phyloP scores from a whole-genome alignment of 1,284 basidiomycete genomes.

The Ganoderma resinaceum region DNA sequence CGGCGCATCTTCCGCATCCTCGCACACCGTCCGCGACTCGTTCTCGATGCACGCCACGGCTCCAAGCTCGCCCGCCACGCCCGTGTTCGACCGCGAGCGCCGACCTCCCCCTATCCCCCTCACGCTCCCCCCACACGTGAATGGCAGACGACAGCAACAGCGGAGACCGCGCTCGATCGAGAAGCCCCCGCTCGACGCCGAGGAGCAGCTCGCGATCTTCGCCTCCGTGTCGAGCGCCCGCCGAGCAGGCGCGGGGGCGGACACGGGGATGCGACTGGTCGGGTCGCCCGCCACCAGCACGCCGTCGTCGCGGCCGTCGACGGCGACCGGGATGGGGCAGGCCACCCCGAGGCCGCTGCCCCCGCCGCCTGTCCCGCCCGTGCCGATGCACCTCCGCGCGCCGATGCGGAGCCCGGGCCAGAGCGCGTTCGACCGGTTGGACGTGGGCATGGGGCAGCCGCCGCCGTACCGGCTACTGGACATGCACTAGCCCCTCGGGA shows the following conservation, averaged over 20 bases:
- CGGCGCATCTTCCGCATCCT: background rate
- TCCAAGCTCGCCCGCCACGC: slow-evolving; percentile 11
- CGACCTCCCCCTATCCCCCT: background rate
- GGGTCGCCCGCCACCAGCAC: slow-evolving; percentile 21
- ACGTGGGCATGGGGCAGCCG: slow-evolving; percentile 14
- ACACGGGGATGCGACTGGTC: background rate
- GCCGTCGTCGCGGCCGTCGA: slow-evolving; percentile 17
- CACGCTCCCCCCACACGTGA: background rate
- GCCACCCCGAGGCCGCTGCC: background rate
- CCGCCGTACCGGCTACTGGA: slow-evolving; percentile 26
- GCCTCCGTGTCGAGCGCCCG: background rate
- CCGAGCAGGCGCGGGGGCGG: background rate
- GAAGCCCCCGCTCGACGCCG: slow-evolving; percentile 7
- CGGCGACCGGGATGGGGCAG: background rate
- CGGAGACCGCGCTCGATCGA: slow-evolving; percentile 15
- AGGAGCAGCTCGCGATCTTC: slow-evolving; percentile 3
- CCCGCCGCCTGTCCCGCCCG: background rate
- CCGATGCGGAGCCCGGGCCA: background rate
- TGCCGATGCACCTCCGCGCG: background rate
- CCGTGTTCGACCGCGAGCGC: background rate
- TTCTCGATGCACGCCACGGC: slow-evolving; percentile 15
- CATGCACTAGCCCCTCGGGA: slow-evolving; percentile 9
- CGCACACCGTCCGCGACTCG: slow-evolving; percentile 14
- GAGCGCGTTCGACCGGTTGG: slow-evolving; percentile 6
- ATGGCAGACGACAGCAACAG: background rate